phyloP scores from a whole-genome alignment of 2,329 filamentous ascomycete genomes.

The Penicillium sclerotiorum region DNA sequence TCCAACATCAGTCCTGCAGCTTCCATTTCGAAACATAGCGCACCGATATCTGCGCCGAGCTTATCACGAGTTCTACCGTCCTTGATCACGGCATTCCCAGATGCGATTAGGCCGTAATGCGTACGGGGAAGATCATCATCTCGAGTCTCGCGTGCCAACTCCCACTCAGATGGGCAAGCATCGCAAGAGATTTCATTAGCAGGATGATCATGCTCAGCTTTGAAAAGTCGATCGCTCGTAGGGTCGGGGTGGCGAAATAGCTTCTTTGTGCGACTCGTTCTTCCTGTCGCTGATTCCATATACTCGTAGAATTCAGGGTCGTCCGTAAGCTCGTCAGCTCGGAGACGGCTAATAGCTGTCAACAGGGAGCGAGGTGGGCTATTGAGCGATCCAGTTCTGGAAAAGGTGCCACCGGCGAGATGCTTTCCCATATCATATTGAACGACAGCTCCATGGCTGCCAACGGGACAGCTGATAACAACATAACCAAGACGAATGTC shows the following conservation, averaged over 20 bases:
- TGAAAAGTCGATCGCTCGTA: background rate
- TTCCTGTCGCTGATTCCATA: background rate
- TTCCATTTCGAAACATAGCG: too few species aligned
- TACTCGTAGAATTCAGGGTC: background rate
- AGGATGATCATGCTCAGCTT: background rate
- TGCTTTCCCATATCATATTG: slow-evolving; percentile 3
- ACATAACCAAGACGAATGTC: slow-evolving; percentile 2
- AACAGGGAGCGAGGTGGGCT: background rate
- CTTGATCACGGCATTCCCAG: slow-evolving; percentile 2
- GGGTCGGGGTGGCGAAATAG: background rate
- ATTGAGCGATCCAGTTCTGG: background rate
- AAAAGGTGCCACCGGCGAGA: background rate
- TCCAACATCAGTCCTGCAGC: too few species aligned
- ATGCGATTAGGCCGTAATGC: slow-evolving; percentile 5
- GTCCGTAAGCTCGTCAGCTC: background rate
- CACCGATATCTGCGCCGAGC: too few species aligned
- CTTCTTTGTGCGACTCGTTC: too few species aligned
- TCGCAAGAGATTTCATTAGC: background rate
- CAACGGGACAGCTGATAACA: slow-evolving; percentile 4
- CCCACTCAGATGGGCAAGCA: background rate
- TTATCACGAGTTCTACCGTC: background rate
- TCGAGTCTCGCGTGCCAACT: background rate
- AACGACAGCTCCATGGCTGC: background rate
- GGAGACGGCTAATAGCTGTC: background rate
- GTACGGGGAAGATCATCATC: background rate